Evolutionary conservation across 1,284 basidiomycete species (phyloP).

Genomic region (Ganoderma meredithae): DNA sequence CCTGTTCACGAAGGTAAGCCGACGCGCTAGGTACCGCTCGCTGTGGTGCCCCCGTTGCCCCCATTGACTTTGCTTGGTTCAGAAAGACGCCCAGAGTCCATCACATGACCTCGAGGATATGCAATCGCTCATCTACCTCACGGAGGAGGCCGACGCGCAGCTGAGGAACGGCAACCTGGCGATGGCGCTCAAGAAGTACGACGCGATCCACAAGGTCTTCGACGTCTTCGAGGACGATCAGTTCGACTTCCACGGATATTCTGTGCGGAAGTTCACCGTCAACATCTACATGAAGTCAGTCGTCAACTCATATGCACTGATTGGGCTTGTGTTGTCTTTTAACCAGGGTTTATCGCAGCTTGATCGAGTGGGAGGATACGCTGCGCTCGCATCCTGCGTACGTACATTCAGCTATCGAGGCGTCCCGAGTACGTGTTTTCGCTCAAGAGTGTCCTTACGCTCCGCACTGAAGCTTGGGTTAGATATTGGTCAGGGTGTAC

Average conservation of each 20-base stretch:
- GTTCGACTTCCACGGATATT: constrained; percentile 98
- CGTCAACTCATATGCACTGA: not conserved
- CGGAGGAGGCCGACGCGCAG: constrained; percentile 84
- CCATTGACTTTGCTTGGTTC: constrained; percentile 15
- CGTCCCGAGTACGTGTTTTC: constrained; percentile 59
- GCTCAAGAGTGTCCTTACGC: not conserved
- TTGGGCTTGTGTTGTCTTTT: not conserved
- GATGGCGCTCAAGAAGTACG: constrained; percentile 89
- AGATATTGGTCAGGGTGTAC: constrained; percentile 81
- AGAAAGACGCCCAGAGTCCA: constrained; percentile 87
- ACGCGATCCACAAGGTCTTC: constrained; percentile 83
- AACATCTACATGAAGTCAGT: constrained; percentile 83
- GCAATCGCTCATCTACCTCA: constrained; percentile 92
- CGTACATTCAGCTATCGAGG: constrained; percentile 76
- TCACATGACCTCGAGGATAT: constrained; percentile 92
- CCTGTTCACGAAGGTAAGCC: constrained; percentile 86
- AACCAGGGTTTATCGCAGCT: constrained; percentile 48
- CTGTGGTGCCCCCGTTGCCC: not conserved
- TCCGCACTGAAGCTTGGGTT: not conserved
- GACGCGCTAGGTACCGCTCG: constrained; percentile 9
- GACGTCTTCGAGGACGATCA: constrained; percentile 95
- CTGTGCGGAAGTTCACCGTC: constrained; percentile 89
- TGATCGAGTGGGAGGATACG: constrained; percentile 86
- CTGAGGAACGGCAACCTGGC: constrained; percentile 72
- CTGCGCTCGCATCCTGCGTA: constrained; percentile 82